Base-by-base conservation (phyloP, 108 stramenopile genomes). In the Craspedostauros australis region DNA sequence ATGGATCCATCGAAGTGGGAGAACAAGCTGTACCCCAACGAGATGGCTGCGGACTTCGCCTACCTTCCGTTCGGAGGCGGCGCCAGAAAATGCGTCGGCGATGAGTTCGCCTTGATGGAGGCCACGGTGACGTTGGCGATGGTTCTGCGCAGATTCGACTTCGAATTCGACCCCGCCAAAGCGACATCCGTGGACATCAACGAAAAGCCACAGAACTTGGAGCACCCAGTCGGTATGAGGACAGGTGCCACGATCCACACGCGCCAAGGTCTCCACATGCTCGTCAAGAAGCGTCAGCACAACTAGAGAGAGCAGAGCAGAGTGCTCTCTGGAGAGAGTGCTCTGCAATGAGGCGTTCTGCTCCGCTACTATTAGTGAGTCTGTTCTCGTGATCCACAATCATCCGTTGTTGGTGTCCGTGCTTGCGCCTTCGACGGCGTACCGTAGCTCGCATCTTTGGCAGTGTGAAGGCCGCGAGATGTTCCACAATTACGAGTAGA, bases 231-330 rank as follows among this genome's bases (percentile, higher is more conserved):
- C 4, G 96, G 96, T 6, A 94, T 94, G 83, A 72, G 66, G 59
- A 97, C 95, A 5, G 96, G 96, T 4, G 96, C 96, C 21, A 96
- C 96, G 7, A 97, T 97, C 41, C 96, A 97, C 64, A 97, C 96
- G 22, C 76, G 93, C 36, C 72, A 84, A 25, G 96, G 96, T 27
- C 47, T 97, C 44, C 59, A 86, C 39, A 91, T 97, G 92, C 49
- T 76, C 4, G 71, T 94, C 16, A 86, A 73, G 60, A 76, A 78
- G 54, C 64, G 91, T 16, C n/a, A n/a, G n/a, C n/a, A n/a, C n/a
- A 62, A 69, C 15, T n/a, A n/a, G n/a, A n/a, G n/a, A n/a, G n/a
- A n/a, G n/a, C n/a, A n/a, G n/a, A n/a, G n/a, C n/a, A n/a, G n/a
- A n/a, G n/a, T n/a, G n/a, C n/a, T n/a, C n/a, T n/a, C n/a, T n/a